Evolutionary conservation across 805 yeast genomes (phyloP).

Genomic region (Allodekkera sacchari): DNA sequence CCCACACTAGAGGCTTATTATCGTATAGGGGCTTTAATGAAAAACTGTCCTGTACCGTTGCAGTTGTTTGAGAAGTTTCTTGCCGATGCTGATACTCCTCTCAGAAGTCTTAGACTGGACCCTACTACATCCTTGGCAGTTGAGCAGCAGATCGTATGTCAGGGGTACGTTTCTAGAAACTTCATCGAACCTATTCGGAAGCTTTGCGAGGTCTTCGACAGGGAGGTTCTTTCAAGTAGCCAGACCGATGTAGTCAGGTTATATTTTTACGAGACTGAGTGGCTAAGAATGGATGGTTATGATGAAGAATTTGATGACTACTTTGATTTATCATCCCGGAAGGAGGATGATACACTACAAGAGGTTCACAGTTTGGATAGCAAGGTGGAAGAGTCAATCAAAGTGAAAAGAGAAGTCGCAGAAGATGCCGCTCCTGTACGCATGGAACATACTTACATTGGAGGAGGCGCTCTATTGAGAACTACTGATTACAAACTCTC

Average conservation of each 20-base stretch:
- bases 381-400: slow-evolving; percentile 1
- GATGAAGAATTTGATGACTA: slow-evolving; percentile 10
- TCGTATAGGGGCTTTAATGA: slow-evolving; percentile 38
- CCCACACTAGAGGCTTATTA: slow-evolving; percentile 48
- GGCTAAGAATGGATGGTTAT: slow-evolving; percentile 40
- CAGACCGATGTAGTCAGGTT: slow-evolving; percentile 45
- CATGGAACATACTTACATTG: neutral
- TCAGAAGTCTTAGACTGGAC: slow-evolving; percentile 30
- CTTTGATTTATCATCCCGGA: slow-evolving; percentile 1
- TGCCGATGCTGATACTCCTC: slow-evolving; percentile 43
- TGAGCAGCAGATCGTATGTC: slow-evolving; percentile 55
- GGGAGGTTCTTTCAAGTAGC: slow-evolving; percentile 28
- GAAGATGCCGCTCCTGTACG: neutral
- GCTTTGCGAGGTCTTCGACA: slow-evolving; percentile 40
- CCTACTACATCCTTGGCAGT: slow-evolving; percentile 34
- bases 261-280: slow-evolving; percentile 55
- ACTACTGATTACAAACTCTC: slow-evolving; percentile 4
- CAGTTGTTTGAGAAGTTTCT: slow-evolving; percentile 52
- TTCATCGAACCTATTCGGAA: slow-evolving; percentile 30
- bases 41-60: slow-evolving; percentile 46
- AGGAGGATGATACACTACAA: neutral
- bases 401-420: neutral
- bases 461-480: neutral
- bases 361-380: slow-evolving; percentile 1
- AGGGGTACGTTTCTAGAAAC: slow-evolving; percentile 45